Evolutionary conservation across 2,329 filamentous ascomycete genomes (phyloP).

Genomic region (Alternaria rosae): DNA sequence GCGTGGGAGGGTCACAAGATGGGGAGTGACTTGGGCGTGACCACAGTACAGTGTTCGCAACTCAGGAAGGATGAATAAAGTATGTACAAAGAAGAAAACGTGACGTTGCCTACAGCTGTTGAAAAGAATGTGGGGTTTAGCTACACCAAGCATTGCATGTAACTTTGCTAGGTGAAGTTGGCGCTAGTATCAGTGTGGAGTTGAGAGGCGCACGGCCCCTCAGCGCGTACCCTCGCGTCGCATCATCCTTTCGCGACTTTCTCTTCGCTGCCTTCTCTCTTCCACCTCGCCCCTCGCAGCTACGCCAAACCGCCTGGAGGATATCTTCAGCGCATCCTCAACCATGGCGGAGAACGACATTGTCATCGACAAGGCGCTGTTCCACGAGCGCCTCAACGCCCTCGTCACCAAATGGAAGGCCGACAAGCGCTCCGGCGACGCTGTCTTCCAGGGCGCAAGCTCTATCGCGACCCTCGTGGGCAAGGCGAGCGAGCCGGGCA

Average conservation of each 20-base stretch:
- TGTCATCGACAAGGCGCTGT: constrained; percentile 91
- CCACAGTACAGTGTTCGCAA: background rate
- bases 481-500: constrained; percentile 81
- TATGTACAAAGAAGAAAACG: background rate
- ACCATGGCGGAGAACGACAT: constrained; percentile 71
- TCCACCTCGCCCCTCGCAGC: constrained; percentile 15
- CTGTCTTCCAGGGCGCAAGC: constrained; percentile 82
- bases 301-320: constrained; percentile 27
- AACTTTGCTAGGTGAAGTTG: background rate
- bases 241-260: constrained; percentile 32
- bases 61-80: background rate
- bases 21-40: background rate
- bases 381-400: constrained; percentile 89
- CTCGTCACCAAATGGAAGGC: constrained; percentile 94
- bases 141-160: background rate
- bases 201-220: constrained; percentile 16
- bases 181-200: constrained; percentile 6
- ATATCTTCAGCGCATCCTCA: constrained; percentile 34
- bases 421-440: constrained; percentile 87
- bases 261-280: constrained; percentile 23
- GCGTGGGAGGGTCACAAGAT: constrained; percentile 22
- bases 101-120: background rate
- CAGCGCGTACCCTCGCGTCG: constrained; percentile 35
- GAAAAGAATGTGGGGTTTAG: background rate
- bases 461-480: constrained; percentile 93